phyloP scores from a whole-genome alignment of 1,139 yeast species.

The Taphrina pruni region DNA sequence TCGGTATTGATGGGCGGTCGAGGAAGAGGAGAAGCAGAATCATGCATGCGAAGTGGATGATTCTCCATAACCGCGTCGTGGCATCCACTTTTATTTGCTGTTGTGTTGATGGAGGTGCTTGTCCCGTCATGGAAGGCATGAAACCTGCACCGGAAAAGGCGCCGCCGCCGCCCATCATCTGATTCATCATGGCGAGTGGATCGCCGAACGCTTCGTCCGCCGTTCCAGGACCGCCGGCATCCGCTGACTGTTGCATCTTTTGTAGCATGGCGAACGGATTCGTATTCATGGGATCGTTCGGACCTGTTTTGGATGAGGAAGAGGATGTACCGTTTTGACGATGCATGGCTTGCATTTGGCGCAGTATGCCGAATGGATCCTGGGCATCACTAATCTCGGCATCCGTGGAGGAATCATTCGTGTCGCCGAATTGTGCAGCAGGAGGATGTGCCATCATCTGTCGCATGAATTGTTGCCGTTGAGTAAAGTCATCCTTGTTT shows the following conservation, averaged over 20 bases:
- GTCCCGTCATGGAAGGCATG: background rate
- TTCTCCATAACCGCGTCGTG: conserved; percentile 18
- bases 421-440: background rate
- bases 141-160: background rate
- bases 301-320: background rate
- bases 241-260: conserved; percentile 32
- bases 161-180: conserved; percentile 15
- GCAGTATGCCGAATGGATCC: conserved; percentile 19
- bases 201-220: conserved; percentile 8
- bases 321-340: background rate
- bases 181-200: conserved; percentile 6
- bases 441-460: conserved; percentile 12
- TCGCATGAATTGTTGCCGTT: background rate
- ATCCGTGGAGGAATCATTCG: background rate
- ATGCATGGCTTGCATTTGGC: conserved; percentile 19
- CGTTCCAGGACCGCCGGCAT: conserved; percentile 10
- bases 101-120: background rate
- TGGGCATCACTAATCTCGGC: conserved; percentile 9
- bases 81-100: background rate
- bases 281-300: background rate
- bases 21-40: conserved; percentile 12
- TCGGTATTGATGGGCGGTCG: conserved; percentile 6
- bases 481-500: background rate
- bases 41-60: conserved; percentile 16
- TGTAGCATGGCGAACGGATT: conserved; percentile 36